Evolutionary conservation across 805 yeast species (phyloP).

Genomic region (Starmerella potacharoeniae): DNA sequence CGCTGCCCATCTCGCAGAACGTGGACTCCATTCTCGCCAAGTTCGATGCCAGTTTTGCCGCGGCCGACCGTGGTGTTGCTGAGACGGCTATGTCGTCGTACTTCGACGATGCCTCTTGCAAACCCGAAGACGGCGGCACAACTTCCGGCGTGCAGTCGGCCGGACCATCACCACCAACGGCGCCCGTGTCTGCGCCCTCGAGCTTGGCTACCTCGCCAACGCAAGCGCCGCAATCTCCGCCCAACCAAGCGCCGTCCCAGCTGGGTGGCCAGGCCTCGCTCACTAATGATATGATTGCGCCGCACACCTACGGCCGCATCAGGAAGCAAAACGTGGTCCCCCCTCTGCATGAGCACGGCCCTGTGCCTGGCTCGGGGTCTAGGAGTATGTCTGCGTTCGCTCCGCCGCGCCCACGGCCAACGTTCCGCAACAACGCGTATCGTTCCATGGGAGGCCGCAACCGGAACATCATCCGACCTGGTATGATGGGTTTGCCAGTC

Average conservation of each 20-base stretch:
- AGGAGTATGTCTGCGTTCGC: neutral
- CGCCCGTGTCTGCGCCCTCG: slow-evolving; percentile 2
- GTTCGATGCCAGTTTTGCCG: slow-evolving; percentile 24
- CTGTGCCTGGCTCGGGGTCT: slow-evolving; percentile 1
- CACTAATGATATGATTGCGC: slow-evolving; percentile 5
- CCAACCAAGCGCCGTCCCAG: neutral
- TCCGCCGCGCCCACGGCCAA: slow-evolving; percentile 3
- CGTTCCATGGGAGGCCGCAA: slow-evolving; percentile 8
- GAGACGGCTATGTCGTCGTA: neutral
- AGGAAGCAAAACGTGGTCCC: slow-evolving; percentile 12
- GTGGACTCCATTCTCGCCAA: slow-evolving; percentile 23
- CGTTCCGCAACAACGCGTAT: neutral
- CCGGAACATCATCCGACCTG: slow-evolving; percentile 18
- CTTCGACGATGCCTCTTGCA: neutral
- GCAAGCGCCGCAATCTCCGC: slow-evolving; percentile 1
- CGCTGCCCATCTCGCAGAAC: slow-evolving; percentile 27
- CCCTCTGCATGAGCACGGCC: neutral
- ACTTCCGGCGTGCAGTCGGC: neutral
- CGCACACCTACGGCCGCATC: slow-evolving; percentile 15
- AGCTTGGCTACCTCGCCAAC: slow-evolving; percentile 1
- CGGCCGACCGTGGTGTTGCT: slow-evolving; percentile 13
- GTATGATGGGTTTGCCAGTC: slow-evolving; percentile 21
- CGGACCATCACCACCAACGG: neutral
- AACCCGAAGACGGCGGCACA: neutral
- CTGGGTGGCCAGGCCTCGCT: neutral